Percentiles rank a stretch among this genome's conserved stretches.
Evolutionary conservation across 306 rosid genomes (phyloP).

Genomic region (Sophora flavescens): DNA sequence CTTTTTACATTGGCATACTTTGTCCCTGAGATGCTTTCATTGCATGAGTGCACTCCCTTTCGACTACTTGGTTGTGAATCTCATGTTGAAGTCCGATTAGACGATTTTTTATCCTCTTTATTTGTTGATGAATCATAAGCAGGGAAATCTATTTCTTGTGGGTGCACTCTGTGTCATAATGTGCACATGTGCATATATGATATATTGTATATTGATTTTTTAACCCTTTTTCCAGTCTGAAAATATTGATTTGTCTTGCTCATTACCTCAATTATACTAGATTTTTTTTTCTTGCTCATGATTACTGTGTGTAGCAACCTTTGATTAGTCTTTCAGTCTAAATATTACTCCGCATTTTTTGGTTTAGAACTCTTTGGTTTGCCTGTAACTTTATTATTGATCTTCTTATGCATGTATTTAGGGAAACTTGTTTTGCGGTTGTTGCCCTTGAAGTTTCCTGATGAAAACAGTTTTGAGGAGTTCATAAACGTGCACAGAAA

Average conservation of each 20-base stretch:
- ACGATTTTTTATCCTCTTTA: constrained; percentile 1
- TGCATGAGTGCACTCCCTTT: not conserved
- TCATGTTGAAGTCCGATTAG: not conserved
- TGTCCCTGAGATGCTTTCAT: not conserved
- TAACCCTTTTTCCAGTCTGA: constrained; percentile 13
- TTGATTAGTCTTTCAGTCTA: constrained; percentile 20
- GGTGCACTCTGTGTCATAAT: not conserved
- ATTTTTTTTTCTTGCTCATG: not conserved
- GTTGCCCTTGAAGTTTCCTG: constrained; percentile 74
- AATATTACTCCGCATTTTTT: constrained; percentile 21
- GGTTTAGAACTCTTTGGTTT: constrained; percentile 31
- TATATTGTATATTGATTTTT: constrained; percentile 32
- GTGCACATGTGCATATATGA: not conserved
- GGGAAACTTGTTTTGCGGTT: constrained; percentile 70
- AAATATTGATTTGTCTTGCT: constrained; percentile 34
- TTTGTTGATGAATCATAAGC: constrained; percentile 23
- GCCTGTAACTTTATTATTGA: constrained; percentile 26
- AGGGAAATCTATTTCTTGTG: constrained; percentile 31
- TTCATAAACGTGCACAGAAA: constrained; percentile 47
- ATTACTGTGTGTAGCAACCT: constrained; percentile 13
- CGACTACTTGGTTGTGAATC: not conserved
- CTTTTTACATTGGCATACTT: not conserved
- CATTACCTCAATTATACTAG: constrained; percentile 19
- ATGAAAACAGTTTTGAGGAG: constrained; percentile 52
- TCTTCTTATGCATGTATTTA: constrained; percentile 50